Evolutionary conservation across 228 moss, liverwort and hornwort genomes (phyloP).

Genomic region (Sphagnum fallax): DNA sequence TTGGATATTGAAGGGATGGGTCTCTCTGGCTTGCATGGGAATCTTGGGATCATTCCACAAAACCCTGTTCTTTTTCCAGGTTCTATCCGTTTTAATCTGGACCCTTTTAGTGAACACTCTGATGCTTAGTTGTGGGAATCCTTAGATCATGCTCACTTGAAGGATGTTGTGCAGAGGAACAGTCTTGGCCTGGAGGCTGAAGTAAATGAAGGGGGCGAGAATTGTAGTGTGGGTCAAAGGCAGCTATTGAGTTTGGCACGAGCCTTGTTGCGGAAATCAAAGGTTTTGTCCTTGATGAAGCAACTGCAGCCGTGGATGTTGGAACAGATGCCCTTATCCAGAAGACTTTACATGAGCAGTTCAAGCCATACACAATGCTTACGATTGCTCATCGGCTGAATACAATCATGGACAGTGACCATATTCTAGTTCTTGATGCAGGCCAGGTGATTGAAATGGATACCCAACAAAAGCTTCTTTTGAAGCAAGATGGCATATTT

Average conservation of each 20-base stretch:
- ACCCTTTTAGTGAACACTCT: conserved; percentile 40
- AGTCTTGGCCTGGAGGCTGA: conserved; percentile 24
- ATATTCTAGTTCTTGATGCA: conserved; percentile 84
- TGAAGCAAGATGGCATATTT: conserved; percentile 66
- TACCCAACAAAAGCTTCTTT: conserved; percentile 59
- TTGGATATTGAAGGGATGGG: conserved; percentile 28
- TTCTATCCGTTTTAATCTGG: conserved; percentile 39
- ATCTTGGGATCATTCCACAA: conserved; percentile 48
- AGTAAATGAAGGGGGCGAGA: conserved; percentile 46
- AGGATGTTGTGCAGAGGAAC: conserved; percentile 31
- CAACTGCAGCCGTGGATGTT: conserved; percentile 81
- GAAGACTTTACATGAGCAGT: conserved; percentile 90
- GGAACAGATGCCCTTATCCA: conserved; percentile 96
- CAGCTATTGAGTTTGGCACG: conserved; percentile 43
- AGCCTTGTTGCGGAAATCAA: conserved; percentile 38
- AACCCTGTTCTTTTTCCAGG: conserved; percentile 44
- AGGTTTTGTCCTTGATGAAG: conserved; percentile 53
- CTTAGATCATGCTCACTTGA: conserved; percentile 39
- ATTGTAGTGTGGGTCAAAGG: conserved; percentile 48
- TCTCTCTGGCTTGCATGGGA: conserved; percentile 24
- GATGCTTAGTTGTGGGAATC: conserved; percentile 18
- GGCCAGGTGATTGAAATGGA: conserved; percentile 87
- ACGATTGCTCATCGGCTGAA: conserved; percentile 93
- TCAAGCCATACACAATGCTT: conserved; percentile 91
- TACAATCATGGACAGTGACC: conserved; percentile 94